These are phyloP conservation scores for Ophiocordyceps unilateralis DNA, from an alignment of 2,329 filamentous ascomycete species.

Conservation along the genomic window DNA sequence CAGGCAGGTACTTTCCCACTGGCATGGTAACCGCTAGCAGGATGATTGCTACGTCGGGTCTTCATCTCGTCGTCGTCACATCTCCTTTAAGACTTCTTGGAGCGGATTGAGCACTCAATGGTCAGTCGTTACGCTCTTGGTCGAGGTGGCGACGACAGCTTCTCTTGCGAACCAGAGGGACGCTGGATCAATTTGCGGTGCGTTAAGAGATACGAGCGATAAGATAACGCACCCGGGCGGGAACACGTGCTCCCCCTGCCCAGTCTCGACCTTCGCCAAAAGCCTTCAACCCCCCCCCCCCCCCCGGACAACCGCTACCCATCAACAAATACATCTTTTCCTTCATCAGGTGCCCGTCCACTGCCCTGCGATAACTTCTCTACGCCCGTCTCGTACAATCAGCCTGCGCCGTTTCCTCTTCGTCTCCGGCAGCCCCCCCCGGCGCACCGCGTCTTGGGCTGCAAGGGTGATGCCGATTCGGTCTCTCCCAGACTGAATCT, in stretches of 20 bases:
- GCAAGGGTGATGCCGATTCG: conserved; percentile 4
- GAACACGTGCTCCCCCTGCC: background rate
- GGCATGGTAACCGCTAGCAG: too few relatives aligned
- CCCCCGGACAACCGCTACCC: background rate
- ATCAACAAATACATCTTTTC: background rate
- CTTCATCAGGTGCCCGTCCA: background rate
- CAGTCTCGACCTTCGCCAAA: background rate
- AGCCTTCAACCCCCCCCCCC: background rate
- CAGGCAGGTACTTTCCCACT: too few relatives aligned
- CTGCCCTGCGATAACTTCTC: background rate
- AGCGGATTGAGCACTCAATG: too few relatives aligned
- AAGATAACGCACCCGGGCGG: background rate
- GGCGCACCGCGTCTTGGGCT: background rate
- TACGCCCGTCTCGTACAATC: background rate
- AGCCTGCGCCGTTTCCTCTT: background rate
- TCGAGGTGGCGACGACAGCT: too few relatives aligned
- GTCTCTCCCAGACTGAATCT: conserved; percentile 1
- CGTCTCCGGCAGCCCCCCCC: background rate
- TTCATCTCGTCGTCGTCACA: too few relatives aligned
- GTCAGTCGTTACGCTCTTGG: too few relatives aligned
- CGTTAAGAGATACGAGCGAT: too few relatives aligned
- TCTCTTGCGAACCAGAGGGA: too few relatives aligned
- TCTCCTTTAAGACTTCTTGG: too few relatives aligned
- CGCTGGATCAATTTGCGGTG: too few relatives aligned
- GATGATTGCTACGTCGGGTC: too few relatives aligned